These are phyloP conservation scores for Gymnopilus dilepis DNA, from an alignment of 768 basidiomycete genomes.

Conservation along the genomic window DNA sequence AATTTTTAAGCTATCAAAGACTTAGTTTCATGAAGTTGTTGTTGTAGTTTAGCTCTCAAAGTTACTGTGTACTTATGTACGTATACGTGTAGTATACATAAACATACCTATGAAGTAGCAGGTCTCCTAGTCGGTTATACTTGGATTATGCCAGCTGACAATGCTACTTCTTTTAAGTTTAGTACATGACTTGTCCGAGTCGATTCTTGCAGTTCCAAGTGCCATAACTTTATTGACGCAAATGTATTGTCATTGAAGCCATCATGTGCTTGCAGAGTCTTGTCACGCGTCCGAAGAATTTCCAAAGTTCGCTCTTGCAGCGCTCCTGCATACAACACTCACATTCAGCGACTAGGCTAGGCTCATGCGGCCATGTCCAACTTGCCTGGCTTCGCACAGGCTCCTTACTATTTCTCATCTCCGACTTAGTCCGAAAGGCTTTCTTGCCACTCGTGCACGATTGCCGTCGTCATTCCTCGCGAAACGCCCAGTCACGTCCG, in stretches of 20 bases:
- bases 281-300: too few relatives aligned
- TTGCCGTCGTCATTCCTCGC: background rate
- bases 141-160: too few relatives aligned
- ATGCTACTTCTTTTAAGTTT: too few relatives aligned
- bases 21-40: too few relatives aligned
- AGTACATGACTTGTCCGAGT: too few relatives aligned
- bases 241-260: too few relatives aligned
- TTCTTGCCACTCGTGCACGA: background rate
- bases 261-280: too few relatives aligned
- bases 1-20: background rate
- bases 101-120: background rate
- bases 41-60: background rate
- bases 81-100: background rate
- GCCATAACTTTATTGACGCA: too few relatives aligned
- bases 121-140: background rate
- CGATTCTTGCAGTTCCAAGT: too few relatives aligned
- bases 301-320: too few relatives aligned
- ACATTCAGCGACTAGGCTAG: background rate
- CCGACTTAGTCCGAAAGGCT: background rate
- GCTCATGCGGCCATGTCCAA: conserved; percentile 5
- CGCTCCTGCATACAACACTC: too few relatives aligned
- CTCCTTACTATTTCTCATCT: background rate
- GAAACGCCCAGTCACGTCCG: background rate
- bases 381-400: background rate
- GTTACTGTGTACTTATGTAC: background rate